These are phyloP conservation scores for Gossypium arboreum DNA, from an alignment of 345 rosid species.

Conservation along the genomic window DNA sequence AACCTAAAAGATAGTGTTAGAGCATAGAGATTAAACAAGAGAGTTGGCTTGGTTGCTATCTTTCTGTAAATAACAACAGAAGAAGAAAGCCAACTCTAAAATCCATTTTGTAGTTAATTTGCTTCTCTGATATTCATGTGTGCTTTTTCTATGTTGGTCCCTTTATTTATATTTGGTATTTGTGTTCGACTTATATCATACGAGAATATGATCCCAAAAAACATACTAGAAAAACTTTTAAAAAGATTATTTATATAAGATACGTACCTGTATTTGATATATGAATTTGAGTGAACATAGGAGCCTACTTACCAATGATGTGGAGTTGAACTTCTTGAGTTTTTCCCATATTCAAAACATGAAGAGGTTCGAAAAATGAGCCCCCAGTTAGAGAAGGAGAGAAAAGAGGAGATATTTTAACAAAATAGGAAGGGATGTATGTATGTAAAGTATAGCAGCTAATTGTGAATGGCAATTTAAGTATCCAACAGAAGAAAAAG, in stretches of 20 bases:
- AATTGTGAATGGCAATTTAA: background rate
- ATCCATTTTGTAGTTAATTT: no score
- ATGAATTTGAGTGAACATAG: background rate
- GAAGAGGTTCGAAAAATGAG: background rate
- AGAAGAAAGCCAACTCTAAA: no score
- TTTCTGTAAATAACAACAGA: no score
- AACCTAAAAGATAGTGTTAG: background rate
- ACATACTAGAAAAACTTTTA: no score
- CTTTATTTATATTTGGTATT: no score
- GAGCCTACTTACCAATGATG: constrained; percentile 15
- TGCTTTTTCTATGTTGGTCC: no score
- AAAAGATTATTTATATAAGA: no score
- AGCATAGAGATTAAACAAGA: background rate
- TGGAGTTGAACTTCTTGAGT: constrained; percentile 24
- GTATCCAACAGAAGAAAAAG: background rate
- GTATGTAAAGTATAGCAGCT: background rate
- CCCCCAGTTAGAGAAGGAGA: background rate
- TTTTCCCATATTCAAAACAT: constrained; percentile 22
- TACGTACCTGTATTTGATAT: background rate
- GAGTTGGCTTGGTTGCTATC: background rate
- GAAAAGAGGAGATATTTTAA: background rate
- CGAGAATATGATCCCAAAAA: background rate
- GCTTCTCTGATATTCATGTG: no score
- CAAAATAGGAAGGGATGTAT: background rate
- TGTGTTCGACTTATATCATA: no score